Conservation (phyloP, 192 early-diverging fungal species). For the Entophlyctis helioformis region DNA sequence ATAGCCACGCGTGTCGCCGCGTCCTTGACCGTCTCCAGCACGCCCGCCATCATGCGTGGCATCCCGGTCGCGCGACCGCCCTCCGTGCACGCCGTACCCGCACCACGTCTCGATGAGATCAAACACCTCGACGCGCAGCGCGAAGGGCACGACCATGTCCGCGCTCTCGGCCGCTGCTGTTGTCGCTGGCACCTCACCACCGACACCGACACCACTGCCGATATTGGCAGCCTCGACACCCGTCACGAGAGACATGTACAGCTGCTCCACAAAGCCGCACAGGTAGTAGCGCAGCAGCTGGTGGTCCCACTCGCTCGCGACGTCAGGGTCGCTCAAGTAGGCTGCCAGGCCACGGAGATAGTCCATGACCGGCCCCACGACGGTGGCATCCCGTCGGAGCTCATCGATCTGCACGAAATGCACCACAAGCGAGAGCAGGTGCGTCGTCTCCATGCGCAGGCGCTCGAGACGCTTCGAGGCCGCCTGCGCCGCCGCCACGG, state of each 20-base stretch:
- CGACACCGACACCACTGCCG: not conserved
- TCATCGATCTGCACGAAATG: conserved; percentile 46
- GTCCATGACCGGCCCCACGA: conserved; percentile 50
- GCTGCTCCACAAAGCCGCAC: conserved; percentile 74
- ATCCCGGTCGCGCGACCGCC: conserved; percentile 46
- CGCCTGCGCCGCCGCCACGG: no score
- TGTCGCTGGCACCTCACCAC: not conserved
- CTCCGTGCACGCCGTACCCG: conserved; percentile 58
- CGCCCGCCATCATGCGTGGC: conserved; percentile 50
- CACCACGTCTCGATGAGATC: conserved; percentile 88
- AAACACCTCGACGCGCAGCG: conserved; percentile 65
- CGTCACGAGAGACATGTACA: conserved; percentile 56
- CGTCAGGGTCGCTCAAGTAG: conserved; percentile 61
- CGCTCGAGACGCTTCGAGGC: conserved; percentile 52
- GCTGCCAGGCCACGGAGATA: conserved; percentile 35
- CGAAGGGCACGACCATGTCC: conserved; percentile 49
- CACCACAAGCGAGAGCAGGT: conserved; percentile 57
- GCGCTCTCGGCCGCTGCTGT: not conserved
- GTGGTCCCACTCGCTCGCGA: conserved; percentile 78
- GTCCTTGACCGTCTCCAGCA: conserved; percentile 64
- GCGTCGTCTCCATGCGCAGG: conserved; percentile 57
- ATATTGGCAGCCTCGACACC: not conserved
- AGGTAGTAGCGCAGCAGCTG: conserved; percentile 79
- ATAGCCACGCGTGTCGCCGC: conserved; percentile 47
- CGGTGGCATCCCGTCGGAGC: conserved; percentile 44